Percentiles rank a stretch among this genome's conserved stretches.
phyloP scores from a whole-genome alignment of 176 grass and related monocot species.

The Dendrocalamus sinicus region DNA sequence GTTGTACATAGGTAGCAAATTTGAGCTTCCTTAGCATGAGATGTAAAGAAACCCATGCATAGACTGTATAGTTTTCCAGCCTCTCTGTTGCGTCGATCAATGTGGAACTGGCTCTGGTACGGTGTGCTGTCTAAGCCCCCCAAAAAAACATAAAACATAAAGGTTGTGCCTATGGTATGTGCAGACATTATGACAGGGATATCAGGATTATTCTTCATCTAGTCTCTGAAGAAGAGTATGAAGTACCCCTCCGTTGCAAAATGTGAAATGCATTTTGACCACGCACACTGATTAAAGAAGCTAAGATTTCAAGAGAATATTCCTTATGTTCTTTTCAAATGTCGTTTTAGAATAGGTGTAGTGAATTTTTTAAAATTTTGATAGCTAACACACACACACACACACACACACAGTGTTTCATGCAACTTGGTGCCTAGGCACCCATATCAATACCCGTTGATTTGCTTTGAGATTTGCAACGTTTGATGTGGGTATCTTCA shows the following conservation, averaged over 20 bases:
- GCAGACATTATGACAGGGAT: neutral
- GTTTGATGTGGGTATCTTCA: too few species aligned
- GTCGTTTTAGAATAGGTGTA: neutral
- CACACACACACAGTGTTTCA: too few species aligned
- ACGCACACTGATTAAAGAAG: too few species aligned
- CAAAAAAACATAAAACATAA: neutral
- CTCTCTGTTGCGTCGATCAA: neutral
- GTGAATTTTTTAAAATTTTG: too few species aligned
- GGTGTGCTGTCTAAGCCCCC: neutral
- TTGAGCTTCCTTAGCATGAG: slow-evolving; percentile 22
- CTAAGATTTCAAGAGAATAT: too few species aligned
- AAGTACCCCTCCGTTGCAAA: too few species aligned
- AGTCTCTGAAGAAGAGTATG: too few species aligned
- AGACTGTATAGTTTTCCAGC: neutral
- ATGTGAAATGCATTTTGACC: too few species aligned
- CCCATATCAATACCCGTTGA: too few species aligned
- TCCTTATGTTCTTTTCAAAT: neutral
- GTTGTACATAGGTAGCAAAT: slow-evolving; percentile 70
- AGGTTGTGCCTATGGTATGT: neutral
- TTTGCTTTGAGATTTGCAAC: too few species aligned
- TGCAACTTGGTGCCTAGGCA: too few species aligned
- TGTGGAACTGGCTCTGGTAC: neutral
- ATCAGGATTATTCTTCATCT: neutral
- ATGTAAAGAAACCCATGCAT: slow-evolving; percentile 38
- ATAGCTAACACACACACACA: too few species aligned